Evolutionary conservation across 139 green algal species (phyloP), one percentile per base, ranked within the genome.

Genomic region (Chlamydomonas applanata): DNA sequence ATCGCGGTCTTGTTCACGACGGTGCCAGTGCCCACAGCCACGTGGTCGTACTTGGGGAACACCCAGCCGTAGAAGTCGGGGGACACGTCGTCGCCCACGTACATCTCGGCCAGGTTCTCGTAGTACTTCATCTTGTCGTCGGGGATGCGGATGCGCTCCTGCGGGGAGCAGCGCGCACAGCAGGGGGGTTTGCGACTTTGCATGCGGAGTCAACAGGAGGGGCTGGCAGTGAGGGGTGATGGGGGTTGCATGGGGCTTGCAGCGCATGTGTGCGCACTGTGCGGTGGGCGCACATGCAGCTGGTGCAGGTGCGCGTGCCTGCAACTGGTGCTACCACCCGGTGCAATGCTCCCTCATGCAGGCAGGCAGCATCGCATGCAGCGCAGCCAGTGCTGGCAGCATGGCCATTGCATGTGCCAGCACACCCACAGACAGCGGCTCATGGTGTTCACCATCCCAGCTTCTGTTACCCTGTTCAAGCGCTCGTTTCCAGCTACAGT

Each of bases 111-210:
- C 49, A 99, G 85, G 88, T 99, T 92, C 91, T 98, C 94, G 83
- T 99, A 99, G 89, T 98, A 99, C 60, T 97, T 89, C 96, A 99
- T 99, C 90, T 98, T 98, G 80, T 98, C 96, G 35, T 98, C 95
- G 57, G 91, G 88, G 79, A 98, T 97, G 61, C 92, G 85, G 77
- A 98, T 98, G 77, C 94, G 89, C 89, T 98, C 94, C 87, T 94
- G 89, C 60, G 61, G n/a, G 24, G 33, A 46, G 32, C 11, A 63
- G 25, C 40, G 33, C 40, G 29, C 16, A 16, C 36, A n/a, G 27
- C 20, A 25, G 19, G 40, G 17, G 60, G 9, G 4, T 62, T 7
- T 62, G 9, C 13, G 19, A 62, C 24, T 49, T 49, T 49, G n/a
- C n/a, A n/a, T n/a, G n/a, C n/a, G n/a, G n/a, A 57, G 49, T 16